Conservation (phyloP, 768 basidiomycete genomes). For the Cubamyces sp. region DNA sequence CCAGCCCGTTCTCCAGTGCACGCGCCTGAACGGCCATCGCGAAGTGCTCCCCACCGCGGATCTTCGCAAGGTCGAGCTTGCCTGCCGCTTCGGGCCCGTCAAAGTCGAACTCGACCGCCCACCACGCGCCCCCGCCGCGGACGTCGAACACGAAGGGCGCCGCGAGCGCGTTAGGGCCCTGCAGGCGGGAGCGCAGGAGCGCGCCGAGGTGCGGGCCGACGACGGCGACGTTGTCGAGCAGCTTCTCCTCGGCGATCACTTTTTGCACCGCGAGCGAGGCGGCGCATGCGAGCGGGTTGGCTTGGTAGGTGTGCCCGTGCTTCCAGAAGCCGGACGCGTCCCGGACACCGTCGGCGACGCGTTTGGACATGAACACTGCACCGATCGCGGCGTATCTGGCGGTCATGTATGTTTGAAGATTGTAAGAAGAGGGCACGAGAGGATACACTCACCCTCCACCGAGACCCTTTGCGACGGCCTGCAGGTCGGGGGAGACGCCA, state of each 20-base stretch:
- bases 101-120: slow-evolving; percentile 84
- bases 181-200: slow-evolving; percentile 58
- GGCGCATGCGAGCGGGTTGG: slow-evolving; percentile 75
- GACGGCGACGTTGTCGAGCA: slow-evolving; percentile 60
- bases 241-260: slow-evolving; percentile 67
- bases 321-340: slow-evolving; percentile 75
- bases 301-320: slow-evolving; percentile 86
- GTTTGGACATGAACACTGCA: slow-evolving; percentile 75
- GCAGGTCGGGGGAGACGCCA: slow-evolving; percentile 78
- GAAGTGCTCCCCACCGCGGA: slow-evolving; percentile 51
- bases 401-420: background rate
- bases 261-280: slow-evolving; percentile 83
- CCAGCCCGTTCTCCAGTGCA: slow-evolving; percentile 65
- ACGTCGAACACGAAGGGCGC: slow-evolving; percentile 77
- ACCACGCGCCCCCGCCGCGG: slow-evolving; percentile 84
- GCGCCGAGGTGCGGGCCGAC: slow-evolving; percentile 62
- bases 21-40: slow-evolving; percentile 73
- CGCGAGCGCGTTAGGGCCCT: slow-evolving; percentile 56
- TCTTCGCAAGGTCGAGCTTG: slow-evolving; percentile 45
- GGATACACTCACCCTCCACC: slow-evolving; percentile 71
- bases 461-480: slow-evolving; percentile 88
- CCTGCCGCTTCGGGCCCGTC: slow-evolving; percentile 42
- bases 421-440: background rate
- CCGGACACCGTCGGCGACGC: slow-evolving; percentile 70
- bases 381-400: slow-evolving; percentile 79